A percentile compares a stretch with the other conserved stretches of the same genome.
Conservation (phyloP, 768 basidiomycete genomes). For the Rhodotorula paludigena region DNA sequence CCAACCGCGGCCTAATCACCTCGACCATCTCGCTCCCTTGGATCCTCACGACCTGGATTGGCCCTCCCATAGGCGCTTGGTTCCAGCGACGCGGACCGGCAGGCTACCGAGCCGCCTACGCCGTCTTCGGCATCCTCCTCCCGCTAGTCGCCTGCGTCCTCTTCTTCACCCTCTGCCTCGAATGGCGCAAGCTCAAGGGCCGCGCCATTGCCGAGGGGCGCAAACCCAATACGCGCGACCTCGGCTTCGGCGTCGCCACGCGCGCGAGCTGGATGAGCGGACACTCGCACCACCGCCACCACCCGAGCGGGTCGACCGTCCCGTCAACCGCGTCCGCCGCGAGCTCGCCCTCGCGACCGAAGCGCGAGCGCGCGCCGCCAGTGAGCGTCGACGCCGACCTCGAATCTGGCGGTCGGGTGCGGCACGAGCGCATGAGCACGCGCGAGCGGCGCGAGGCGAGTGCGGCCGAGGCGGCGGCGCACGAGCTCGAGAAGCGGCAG, state of each 20-base stretch:
- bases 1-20: slow-evolving; percentile 41
- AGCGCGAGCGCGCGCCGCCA: neutral
- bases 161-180: slow-evolving; percentile 23
- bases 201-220: slow-evolving; percentile 18
- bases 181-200: slow-evolving; percentile 27
- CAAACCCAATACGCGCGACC: slow-evolving; percentile 17
- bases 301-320: no score
- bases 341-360: neutral
- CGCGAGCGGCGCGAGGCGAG: neutral
- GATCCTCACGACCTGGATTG: slow-evolving; percentile 41
- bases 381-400: neutral
- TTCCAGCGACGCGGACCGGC: slow-evolving; percentile 36
- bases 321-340: neutral
- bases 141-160: slow-evolving; percentile 36
- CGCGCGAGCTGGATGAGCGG: slow-evolving; percentile 13
- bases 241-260: slow-evolving; percentile 27
- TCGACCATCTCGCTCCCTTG: slow-evolving; percentile 43
- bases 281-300: neutral
- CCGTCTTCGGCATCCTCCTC: slow-evolving; percentile 39
- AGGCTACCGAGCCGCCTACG: slow-evolving; percentile 41
- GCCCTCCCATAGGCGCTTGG: slow-evolving; percentile 36
- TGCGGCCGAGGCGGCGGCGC: slow-evolving; percentile 11
- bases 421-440: neutral
- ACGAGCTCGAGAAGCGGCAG: slow-evolving; percentile 27
- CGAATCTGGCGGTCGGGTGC: neutral